Percentiles rank a stretch among this genome's conserved stretches.
phyloP scores from a whole-genome alignment of 163 green algal genomes.

The Volvox carteri region DNA sequence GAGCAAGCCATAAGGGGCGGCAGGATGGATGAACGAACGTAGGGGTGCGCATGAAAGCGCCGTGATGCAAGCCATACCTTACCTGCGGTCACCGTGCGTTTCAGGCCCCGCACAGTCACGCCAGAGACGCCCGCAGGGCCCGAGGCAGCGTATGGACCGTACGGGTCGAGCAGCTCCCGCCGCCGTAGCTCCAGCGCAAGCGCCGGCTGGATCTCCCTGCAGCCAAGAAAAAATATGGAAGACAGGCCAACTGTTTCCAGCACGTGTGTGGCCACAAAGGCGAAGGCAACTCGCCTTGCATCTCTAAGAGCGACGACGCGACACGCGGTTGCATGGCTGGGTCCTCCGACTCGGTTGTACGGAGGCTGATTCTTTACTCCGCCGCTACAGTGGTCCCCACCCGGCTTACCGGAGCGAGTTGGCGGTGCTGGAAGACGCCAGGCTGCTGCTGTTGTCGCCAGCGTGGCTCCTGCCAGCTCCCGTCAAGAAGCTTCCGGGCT shows the following conservation, averaged over 20 bases:
- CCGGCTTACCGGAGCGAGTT: constrained; percentile 33
- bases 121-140: not conserved
- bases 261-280: too few relatives aligned
- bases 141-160: not conserved
- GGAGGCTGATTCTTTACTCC: not conserved
- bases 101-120: constrained; percentile 23
- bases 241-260: too few relatives aligned
- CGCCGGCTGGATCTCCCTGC: constrained; percentile 36
- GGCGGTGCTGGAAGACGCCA: constrained; percentile 30
- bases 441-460: constrained; percentile 49
- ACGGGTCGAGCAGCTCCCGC: constrained; percentile 29
- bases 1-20: too few relatives aligned
- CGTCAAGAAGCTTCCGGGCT: not conserved
- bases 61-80: not conserved
- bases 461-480: not conserved
- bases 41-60: too few relatives aligned
- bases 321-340: not conserved
- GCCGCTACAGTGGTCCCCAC: not conserved
- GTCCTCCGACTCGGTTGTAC: not conserved
- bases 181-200: constrained; percentile 28
- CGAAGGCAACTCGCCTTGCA: too few relatives aligned
- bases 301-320: too few relatives aligned
- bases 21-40: not conserved
- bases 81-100: constrained; percentile 40
- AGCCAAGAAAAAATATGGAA: not conserved